Base-by-base conservation (phyloP, 768 basidiomycete genomes). In the Mycena leptocephala region DNA sequence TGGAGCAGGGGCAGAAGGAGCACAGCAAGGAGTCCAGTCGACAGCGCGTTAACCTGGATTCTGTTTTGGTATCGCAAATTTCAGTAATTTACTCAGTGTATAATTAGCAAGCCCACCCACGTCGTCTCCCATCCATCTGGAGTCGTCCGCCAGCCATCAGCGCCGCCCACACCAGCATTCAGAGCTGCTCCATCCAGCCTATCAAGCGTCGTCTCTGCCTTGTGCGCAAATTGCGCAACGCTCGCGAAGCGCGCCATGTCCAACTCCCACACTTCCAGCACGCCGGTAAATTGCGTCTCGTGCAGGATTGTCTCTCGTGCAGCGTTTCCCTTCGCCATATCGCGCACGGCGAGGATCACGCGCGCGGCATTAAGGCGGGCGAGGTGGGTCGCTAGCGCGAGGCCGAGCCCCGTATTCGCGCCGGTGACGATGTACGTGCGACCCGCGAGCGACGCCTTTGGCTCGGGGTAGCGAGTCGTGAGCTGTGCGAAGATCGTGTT, bases 221-320 rank as follows among this genome's bases (percentile, higher is more conserved):
- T 58, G 10, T 22, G 18, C 39, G 65, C 72, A 51, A 74, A 74
- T 8, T 33, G 39, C 13, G 22, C 32, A 5, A 74, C 72, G 32
- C 72, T 74, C 20, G 51, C 55, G 30, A 74, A 74, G 0, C 22
- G 6, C 11, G 83, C 83, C 6, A 83, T 78, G 10, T 85, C 85
- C 20, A 88, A 78, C 65, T 87, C 87, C 86, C 87, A 88, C 86
- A 87, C 88, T 68, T 89, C 88, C 77, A 87, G 85, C 70, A 83
- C 81, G 8, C 82, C 79, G 24, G 58, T 53, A 73, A 84, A 67
- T 14, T 35, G 41, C 28, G 72, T 66, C 33, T 51, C 64, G 4
- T 26, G 83, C 0, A 86, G 83, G 24, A 85, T 76, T 22, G 84
- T 66, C 84, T 84, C 86, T 1, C 85, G 81, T 69, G 85, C 78